These are phyloP conservation scores for Penicillium olsonii DNA, from an alignment of 2,329 filamentous ascomycete species.

Conservation along the genomic window DNA sequence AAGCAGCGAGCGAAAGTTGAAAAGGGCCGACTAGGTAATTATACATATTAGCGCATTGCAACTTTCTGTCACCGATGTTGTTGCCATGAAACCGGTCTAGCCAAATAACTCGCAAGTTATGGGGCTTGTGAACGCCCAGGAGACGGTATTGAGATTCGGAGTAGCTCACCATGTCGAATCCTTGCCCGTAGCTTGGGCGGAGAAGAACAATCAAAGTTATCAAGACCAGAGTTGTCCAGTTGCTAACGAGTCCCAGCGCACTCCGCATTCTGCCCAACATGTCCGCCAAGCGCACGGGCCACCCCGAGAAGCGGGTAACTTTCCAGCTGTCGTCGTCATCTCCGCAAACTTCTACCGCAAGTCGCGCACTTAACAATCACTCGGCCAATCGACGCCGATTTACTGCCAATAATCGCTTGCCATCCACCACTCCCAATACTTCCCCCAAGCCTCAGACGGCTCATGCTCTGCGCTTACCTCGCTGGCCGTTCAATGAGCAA, in stretches of 20 bases:
- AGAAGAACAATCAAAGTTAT: constrained; percentile 2
- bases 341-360: constrained; percentile 1
- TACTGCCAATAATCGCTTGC: not conserved
- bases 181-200: constrained; percentile 3
- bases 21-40: constrained; percentile 75
- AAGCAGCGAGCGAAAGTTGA: constrained; percentile 97
- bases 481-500: constrained; percentile 24
- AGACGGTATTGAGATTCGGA: not conserved
- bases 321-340: not conserved
- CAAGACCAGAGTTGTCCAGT: constrained; percentile 5
- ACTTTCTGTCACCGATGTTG: not conserved
- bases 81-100: not conserved
- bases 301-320: constrained; percentile 6
- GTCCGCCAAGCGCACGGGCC: constrained; percentile 25
- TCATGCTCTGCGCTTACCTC: constrained; percentile 15
- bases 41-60: constrained; percentile 14
- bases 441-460: constrained; percentile 17
- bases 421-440: not conserved
- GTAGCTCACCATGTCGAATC: constrained; percentile 32
- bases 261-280: constrained; percentile 27
- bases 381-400: not conserved
- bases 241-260: constrained; percentile 2
- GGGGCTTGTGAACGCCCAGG: not conserved
- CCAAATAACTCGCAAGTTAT: not conserved
- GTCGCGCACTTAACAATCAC: not conserved